Evolutionary conservation across 2,329 filamentous ascomycete genomes (phyloP), one percentile per base, ranked within the genome.

Genomic region (Colletotrichum sublineola): DNA sequence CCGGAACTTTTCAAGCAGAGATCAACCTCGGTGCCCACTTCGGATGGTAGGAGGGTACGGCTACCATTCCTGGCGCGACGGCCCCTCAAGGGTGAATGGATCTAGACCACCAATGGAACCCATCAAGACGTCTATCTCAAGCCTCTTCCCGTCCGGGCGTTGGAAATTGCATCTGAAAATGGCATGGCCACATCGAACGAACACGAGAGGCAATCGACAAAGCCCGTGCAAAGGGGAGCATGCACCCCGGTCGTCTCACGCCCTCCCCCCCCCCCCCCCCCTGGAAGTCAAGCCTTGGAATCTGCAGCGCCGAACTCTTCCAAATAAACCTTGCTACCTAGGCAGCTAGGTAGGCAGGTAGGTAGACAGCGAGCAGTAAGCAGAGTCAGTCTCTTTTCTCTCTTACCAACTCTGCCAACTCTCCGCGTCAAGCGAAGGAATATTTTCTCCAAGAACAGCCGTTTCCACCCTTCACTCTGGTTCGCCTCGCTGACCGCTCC

Each of bases 121-220:
- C 53, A 64, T 72, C 60, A 53, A 46, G 38, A 24, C 58, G 52
- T 64, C 31, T 15, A 5, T 64, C 65, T 64, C 58, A 48, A 63
- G 61, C 61, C 48, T 63, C 48, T 33, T 63, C 36, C 69, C 53
- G 53, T 58, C 53, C 15, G 38, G 52, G 60, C 69, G 40, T 55
- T 72, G 53, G 69, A 72, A 72, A 72, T 72, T 72, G 69, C 69
- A 68, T 72, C 66, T 69, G 42, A 55, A 71, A 72, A 72, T 72
- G 69, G 60, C 65, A 64, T 72, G 65, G 53, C 65, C 58, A 33
- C 56, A 60, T 68, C 58, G 58, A 68, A 52, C 52, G 65, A 72
- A 64, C 69, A 72, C 69, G 66, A 69, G 69, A 72, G 60, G 31
- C 55, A 42, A 42, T 60, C 42, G 50, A 46, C 61, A 55, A 72